Conservation (phyloP, 2,329 filamentous ascomycete genomes). For the Sphaerulina vaccinii region DNA sequence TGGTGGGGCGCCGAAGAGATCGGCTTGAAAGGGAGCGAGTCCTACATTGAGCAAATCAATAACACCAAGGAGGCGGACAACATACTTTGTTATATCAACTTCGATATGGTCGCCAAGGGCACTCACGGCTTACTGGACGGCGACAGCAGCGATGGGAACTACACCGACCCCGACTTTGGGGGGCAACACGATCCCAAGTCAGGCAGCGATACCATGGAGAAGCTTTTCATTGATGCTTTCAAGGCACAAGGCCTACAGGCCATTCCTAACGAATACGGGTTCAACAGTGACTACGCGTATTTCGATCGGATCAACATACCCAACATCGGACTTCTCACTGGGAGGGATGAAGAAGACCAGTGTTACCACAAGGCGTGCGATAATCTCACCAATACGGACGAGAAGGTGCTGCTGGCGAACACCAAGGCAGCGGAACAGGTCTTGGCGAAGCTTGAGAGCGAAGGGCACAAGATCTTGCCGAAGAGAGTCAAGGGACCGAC, state of each 20-base stretch:
- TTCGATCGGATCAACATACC: conserved; percentile 24
- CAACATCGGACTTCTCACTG: conserved; percentile 26
- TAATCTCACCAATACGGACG: conserved; percentile 47
- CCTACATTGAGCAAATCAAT: conserved; percentile 49
- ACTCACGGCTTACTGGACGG: conserved; percentile 11
- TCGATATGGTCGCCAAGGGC: conserved; percentile 9
- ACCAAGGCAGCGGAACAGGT: conserved; percentile 12
- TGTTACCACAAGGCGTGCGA: conserved; percentile 42
- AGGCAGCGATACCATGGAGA: conserved; percentile 20
- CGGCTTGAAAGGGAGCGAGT: conserved; percentile 59
- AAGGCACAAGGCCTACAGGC: conserved; percentile 22
- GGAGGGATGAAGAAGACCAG: conserved; percentile 39
- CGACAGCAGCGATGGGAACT: no score
- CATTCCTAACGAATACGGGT: conserved; percentile 23
- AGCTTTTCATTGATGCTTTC: conserved; percentile 23
- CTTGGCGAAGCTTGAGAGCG: conserved; percentile 19
- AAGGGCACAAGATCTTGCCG: conserved; percentile 15
- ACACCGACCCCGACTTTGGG: conserved; percentile 17
- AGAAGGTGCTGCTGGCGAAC: conserved; percentile 13
- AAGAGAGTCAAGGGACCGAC: no score
- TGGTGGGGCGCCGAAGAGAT: conserved; percentile 64
- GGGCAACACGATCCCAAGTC: conserved; percentile 19
- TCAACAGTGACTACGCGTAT: conserved; percentile 24
- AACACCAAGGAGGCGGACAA: conserved; percentile 54
- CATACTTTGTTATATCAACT: conserved; percentile 50